Evolutionary conservation across 768 basidiomycete genomes (phyloP), one percentile per base, ranked within the genome.

Genomic region (Tremella fuciformis): DNA sequence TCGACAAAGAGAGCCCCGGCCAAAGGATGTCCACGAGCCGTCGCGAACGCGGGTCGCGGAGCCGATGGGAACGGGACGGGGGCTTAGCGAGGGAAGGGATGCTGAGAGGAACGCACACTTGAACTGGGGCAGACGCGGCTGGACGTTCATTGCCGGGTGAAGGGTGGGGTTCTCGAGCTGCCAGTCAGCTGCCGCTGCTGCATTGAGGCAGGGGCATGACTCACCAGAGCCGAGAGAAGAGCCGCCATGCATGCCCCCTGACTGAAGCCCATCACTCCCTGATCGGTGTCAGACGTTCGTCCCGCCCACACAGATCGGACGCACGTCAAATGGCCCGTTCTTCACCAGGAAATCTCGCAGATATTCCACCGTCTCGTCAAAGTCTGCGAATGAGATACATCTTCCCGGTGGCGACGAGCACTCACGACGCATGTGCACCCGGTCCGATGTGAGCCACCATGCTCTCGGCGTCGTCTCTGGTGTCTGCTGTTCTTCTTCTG

Each of bases 241-340:
- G 73, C 71, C 8, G 73, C 71, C 75, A 76, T 75, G 51, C 71
- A 70, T 29, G 65, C 75, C n/a, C 75, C 75, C 58, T 76, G 75
- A 2, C 71, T 73, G 59, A 76, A 76, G 1, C 75, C 75, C 65
- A 76, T 71, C 13, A 75, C 63, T 26, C 73, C 74, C 73, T 74
- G 24, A 7, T 26, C 49, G 0, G 18, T 22, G 19, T 50, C 50
- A 56, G 47, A 38, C 48, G 15, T n/a, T 54, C 38, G 41, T 16
- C 41, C 9, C 8, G 2, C 18, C n/a, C n/a, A 46, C n/a, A 46
- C n/a, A 2, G 50, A 38, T 42, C 42, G 40, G 37, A 42, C 67
- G 63, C 42, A 71, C 74, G 52, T 76, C 75, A 44, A 75, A 76
- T 0, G 73, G 73, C n/a, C 57, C 64, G 13, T 66, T 53, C 39